Evolutionary conservation across 371 early-diverging fungal genomes (phyloP).

Genomic region (Mycotypha africana): DNA sequence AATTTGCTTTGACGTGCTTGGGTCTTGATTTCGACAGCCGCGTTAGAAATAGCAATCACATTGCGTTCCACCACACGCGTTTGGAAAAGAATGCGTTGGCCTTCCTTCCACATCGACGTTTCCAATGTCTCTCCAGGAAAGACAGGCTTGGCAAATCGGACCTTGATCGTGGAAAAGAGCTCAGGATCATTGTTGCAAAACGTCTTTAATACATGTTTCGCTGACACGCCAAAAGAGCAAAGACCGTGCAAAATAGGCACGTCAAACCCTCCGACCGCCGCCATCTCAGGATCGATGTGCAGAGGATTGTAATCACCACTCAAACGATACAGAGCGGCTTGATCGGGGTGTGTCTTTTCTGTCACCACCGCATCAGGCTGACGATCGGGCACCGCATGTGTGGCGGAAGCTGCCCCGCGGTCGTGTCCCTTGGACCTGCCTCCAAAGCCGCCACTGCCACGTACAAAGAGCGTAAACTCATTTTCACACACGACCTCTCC

Average conservation of each 20-base stretch:
- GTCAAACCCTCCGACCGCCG: constrained; percentile 90
- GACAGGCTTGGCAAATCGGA: constrained; percentile 86
- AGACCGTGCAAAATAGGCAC: constrained; percentile 96
- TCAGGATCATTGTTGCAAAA: constrained; percentile 70
- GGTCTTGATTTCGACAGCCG: constrained; percentile 69
- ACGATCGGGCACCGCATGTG: constrained; percentile 69
- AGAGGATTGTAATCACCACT: constrained; percentile 87
- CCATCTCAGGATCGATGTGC: constrained; percentile 96
- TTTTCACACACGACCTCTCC: constrained; percentile 79
- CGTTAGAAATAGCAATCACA: constrained; percentile 78
- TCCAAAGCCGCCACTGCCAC: constrained; percentile 89
- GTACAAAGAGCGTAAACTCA: constrained; percentile 91
- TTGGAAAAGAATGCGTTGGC: constrained; percentile 84
- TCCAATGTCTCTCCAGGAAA: constrained; percentile 96
- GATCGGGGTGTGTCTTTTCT: constrained; percentile 85
- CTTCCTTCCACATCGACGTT: constrained; percentile 94
- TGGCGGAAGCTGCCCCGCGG: constrained; percentile 77
- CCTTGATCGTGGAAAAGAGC: constrained; percentile 82
- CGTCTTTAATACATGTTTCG: constrained; percentile 77
- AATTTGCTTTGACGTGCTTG: constrained; percentile 34
- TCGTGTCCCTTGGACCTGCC: constrained; percentile 71
- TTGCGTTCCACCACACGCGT: constrained; percentile 90
- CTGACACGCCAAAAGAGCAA: constrained; percentile 88
- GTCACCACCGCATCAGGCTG: constrained; percentile 75
- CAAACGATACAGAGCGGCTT: constrained; percentile 95